These are phyloP conservation scores for Hanseniaspora sp. DNA, from an alignment of 1,139 yeast species.

Conservation along the genomic window DNA sequence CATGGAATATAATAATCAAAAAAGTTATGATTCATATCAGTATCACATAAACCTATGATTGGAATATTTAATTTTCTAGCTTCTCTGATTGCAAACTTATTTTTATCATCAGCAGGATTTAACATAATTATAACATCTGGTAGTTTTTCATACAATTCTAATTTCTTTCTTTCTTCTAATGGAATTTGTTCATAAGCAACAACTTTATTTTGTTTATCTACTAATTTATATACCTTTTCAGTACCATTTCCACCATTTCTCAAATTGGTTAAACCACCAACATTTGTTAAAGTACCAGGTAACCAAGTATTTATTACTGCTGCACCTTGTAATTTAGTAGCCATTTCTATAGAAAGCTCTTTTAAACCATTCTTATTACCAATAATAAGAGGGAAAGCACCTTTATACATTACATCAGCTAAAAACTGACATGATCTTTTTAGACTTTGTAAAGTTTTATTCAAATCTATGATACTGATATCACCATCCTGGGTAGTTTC, in stretches of 20 bases:
- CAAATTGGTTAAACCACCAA: conserved; percentile 53
- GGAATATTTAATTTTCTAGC: conserved; percentile 78
- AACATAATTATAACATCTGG: conserved; percentile 82
- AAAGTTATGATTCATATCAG: conserved; percentile 81
- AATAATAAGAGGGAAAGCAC: conserved; percentile 73
- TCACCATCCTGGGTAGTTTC: conserved; percentile 32
- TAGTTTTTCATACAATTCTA: conserved; percentile 5
- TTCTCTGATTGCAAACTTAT: conserved; percentile 69
- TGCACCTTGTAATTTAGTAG: conserved; percentile 35
- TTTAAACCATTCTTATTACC: conserved; percentile 61
- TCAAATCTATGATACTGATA: conserved; percentile 77
- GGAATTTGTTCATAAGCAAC: conserved; percentile 5
- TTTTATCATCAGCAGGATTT: conserved; percentile 63
- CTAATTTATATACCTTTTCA: conserved; percentile 23
- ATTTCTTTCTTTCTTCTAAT: neutral
- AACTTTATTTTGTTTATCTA: neutral
- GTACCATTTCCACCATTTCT: conserved; percentile 57
- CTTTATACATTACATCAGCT: conserved; percentile 68
- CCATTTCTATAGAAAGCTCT: conserved; percentile 13
- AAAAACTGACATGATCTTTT: conserved; percentile 72
- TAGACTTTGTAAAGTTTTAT: conserved; percentile 63
- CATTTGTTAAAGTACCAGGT: conserved; percentile 88
- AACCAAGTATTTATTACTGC: conserved; percentile 84
- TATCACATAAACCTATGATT: conserved; percentile 86
- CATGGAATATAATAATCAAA: conserved; percentile 94